Percentiles rank a stretch among this genome's conserved stretches.
Evolutionary conservation across 176 grass and related monocot species (phyloP).

Genomic region (Musa itinerans): DNA sequence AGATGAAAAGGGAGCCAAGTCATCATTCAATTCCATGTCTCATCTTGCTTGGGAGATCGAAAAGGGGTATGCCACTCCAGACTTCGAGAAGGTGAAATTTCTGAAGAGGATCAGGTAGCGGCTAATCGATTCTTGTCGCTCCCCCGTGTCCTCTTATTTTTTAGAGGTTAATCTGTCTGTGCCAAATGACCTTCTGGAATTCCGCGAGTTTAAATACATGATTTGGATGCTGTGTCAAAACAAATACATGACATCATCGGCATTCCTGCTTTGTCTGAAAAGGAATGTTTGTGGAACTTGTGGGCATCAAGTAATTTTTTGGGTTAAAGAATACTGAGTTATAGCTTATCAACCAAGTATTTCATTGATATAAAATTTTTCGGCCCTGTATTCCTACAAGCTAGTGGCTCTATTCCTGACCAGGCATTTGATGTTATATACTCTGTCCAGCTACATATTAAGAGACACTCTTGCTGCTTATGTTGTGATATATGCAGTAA

Average conservation of each 20-base stretch:
- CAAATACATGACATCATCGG: neutral
- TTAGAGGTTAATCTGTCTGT: neutral
- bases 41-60: slow-evolving; percentile 97
- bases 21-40: slow-evolving; percentile 89
- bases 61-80: slow-evolving; percentile 50
- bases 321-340: too few species aligned
- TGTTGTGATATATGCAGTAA: too few species aligned
- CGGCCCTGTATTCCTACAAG: too few species aligned
- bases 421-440: too few species aligned
- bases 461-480: too few species aligned
- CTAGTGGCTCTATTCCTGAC: too few species aligned
- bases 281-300: too few species aligned
- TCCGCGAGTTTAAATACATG: neutral
- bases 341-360: too few species aligned
- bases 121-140: neutral
- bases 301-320: too few species aligned
- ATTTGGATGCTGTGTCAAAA: neutral
- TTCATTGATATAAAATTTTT: too few species aligned
- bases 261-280: neutral
- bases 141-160: neutral
- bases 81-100: slow-evolving; percentile 60
- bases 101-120: slow-evolving; percentile 71
- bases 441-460: too few species aligned
- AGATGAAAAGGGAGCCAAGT: slow-evolving; percentile 81
- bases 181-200: neutral